phyloP scores from a whole-genome alignment of 2,329 filamentous ascomycete species.

The Ceratocystis alfenasii region DNA sequence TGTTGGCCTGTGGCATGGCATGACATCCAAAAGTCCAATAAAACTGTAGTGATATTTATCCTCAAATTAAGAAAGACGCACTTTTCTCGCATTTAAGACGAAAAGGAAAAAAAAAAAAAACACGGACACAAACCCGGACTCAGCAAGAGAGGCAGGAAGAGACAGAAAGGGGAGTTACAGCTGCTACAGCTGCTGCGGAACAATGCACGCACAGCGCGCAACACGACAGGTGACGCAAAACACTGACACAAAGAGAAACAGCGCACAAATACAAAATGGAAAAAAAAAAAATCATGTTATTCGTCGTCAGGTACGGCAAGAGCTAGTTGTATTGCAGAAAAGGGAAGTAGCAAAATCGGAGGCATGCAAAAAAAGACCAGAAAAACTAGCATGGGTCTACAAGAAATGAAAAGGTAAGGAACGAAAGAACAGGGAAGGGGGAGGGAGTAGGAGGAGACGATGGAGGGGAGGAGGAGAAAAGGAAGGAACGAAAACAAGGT shows the following conservation, averaged over 20 bases:
- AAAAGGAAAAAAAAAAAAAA: not conserved
- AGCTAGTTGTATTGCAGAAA: too few relatives aligned
- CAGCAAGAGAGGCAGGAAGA: not conserved
- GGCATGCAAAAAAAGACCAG: not conserved
- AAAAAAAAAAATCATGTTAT: not conserved
- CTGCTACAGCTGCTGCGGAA: not conserved
- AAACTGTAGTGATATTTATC: not conserved
- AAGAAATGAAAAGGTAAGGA: conserved; percentile 2
- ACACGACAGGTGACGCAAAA: not conserved
- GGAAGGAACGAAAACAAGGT: conserved; percentile 4
- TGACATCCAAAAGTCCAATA: not conserved
- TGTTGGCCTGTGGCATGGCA: not conserved
- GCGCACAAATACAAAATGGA: not conserved
- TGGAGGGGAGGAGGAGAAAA: not conserved
- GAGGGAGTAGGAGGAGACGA: not conserved
- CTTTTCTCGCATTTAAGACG: not conserved
- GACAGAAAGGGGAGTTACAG: not conserved
- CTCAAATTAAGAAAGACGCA: not conserved
- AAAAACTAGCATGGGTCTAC: not conserved
- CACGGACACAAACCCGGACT: not conserved
- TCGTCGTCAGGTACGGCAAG: too few relatives aligned
- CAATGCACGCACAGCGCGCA: not conserved
- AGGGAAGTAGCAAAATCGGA: too few relatives aligned
- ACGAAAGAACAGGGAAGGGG: conserved; percentile 1
- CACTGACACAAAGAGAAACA: not conserved